Conservation (phyloP, 345 rosid genomes). For the Brassica incana region DNA sequence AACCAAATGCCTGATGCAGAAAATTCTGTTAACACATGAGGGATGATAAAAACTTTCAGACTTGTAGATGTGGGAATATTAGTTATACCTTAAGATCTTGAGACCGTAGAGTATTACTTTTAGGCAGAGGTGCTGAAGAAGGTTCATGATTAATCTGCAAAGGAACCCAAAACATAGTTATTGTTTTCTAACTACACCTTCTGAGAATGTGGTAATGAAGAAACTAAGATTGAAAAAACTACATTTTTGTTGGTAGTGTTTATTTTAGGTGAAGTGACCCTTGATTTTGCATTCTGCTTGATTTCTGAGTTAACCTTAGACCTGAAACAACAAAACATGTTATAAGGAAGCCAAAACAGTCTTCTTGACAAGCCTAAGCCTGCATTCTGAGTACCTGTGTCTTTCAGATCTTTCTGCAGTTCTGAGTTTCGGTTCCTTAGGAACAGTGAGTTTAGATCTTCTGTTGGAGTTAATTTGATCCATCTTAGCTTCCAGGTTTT, state of each 20-base stretch:
- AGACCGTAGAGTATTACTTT: not conserved
- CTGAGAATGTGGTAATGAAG: not conserved
- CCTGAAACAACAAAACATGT: constrained; percentile 28
- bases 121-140: constrained; percentile 13
- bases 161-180: not conserved
- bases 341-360: not conserved
- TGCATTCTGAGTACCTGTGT: constrained; percentile 15
- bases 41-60: not conserved
- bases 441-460: constrained; percentile 36
- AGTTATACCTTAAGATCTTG: constrained; percentile 27
- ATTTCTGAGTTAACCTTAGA: constrained; percentile 27
- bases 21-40: constrained; percentile 8
- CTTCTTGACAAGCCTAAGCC: not conserved
- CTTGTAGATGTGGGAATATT: not conserved
- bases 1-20: constrained; percentile 29
- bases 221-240: not conserved
- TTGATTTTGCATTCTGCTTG: constrained; percentile 12
- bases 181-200: not conserved
- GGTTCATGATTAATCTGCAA: constrained; percentile 24
- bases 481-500: constrained; percentile 55
- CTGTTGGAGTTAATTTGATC: constrained; percentile 15
- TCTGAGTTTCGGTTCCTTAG: constrained; percentile 36
- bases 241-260: constrained; percentile 19
- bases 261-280: constrained; percentile 9
- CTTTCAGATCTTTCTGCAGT: constrained; percentile 38